A percentile compares a stretch with the other conserved stretches of the same genome.
Evolutionary conservation across 202 grass and related monocot genomes (phyloP).

Genomic region (Saccharum hybrid): DNA sequence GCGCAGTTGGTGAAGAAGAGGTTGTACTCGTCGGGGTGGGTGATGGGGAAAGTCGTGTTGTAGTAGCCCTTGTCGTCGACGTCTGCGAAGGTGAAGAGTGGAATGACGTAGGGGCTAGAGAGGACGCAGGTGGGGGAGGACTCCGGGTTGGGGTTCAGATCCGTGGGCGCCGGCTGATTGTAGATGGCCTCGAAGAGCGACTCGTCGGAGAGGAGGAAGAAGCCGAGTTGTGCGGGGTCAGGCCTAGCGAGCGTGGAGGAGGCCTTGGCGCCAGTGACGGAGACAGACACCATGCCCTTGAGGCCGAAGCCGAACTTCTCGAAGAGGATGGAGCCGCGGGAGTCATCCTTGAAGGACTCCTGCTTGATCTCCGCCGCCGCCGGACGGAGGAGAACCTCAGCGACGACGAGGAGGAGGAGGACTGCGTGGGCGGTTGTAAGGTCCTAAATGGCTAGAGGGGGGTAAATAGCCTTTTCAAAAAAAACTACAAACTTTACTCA

Average conservation of each 20-base stretch:
- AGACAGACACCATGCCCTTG: conserved; percentile 51
- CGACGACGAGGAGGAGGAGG: conserved; percentile 43
- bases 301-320: conserved; percentile 91
- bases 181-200: conserved; percentile 83
- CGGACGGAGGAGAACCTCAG: conserved; percentile 27
- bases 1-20: conserved; percentile 89
- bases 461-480: no score
- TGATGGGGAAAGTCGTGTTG: conserved; percentile 57
- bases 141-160: conserved; percentile 55
- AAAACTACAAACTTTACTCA: no score
- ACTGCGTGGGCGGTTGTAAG: conserved; percentile 33
- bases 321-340: conserved; percentile 73
- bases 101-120: conserved; percentile 65
- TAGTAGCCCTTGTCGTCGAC: conserved; percentile 10
- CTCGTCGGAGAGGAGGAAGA: conserved; percentile 91
- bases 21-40: conserved; percentile 78
- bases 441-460: no score
- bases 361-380: conserved; percentile 81
- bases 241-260: conserved; percentile 37
- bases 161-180: conserved; percentile 54
- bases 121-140: conserved; percentile 59
- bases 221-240: conserved; percentile 57
- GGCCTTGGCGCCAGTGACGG: conserved; percentile 45
- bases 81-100: conserved; percentile 61
- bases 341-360: conserved; percentile 64